Percentiles rank a stretch among this genome's conserved stretches.
phyloP scores from a whole-genome alignment of 2,329 filamentous ascomycete species.

The Penicillium sp. region DNA sequence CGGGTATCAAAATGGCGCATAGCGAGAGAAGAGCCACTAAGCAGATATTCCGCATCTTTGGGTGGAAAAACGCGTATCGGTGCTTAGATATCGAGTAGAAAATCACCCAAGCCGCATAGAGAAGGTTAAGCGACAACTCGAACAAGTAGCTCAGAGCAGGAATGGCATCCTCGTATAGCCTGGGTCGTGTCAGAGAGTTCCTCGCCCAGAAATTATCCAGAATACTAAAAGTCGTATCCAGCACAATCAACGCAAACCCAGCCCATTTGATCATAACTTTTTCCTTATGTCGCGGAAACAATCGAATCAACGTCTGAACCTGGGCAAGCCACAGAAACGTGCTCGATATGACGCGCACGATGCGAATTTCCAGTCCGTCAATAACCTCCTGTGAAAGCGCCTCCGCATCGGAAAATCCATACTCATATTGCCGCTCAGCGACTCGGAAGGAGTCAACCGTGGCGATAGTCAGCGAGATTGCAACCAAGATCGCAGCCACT shows the following conservation, averaged over 20 bases:
- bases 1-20: slow-evolving; percentile 77
- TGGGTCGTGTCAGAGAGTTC: slow-evolving; percentile 52
- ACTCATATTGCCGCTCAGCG: slow-evolving; percentile 74
- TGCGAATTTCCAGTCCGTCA: slow-evolving; percentile 78
- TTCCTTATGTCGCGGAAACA: slow-evolving; percentile 94
- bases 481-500: slow-evolving; percentile 61
- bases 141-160: slow-evolving; percentile 90
- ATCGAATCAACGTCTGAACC: slow-evolving; percentile 89
- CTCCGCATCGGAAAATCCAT: slow-evolving; percentile 75
- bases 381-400: slow-evolving; percentile 75
- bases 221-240: slow-evolving; percentile 87
- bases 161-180: slow-evolving; percentile 81
- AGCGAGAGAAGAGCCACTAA: slow-evolving; percentile 76
- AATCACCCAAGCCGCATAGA: slow-evolving; percentile 91
- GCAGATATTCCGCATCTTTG: slow-evolving; percentile 83
- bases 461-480: slow-evolving; percentile 86
- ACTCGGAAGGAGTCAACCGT: slow-evolving; percentile 87
- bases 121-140: slow-evolving; percentile 76
- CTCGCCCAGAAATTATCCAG: slow-evolving; percentile 78
- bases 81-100: slow-evolving; percentile 93
- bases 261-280: slow-evolving; percentile 99
- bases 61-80: slow-evolving; percentile 85
- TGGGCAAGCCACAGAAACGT: slow-evolving; percentile 97
- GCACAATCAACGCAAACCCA: slow-evolving; percentile 85
- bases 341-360: slow-evolving; percentile 89